These are phyloP conservation scores for Chaetomium sp. DNA, from an alignment of 2,329 filamentous ascomycete species.

Conservation along the genomic window DNA sequence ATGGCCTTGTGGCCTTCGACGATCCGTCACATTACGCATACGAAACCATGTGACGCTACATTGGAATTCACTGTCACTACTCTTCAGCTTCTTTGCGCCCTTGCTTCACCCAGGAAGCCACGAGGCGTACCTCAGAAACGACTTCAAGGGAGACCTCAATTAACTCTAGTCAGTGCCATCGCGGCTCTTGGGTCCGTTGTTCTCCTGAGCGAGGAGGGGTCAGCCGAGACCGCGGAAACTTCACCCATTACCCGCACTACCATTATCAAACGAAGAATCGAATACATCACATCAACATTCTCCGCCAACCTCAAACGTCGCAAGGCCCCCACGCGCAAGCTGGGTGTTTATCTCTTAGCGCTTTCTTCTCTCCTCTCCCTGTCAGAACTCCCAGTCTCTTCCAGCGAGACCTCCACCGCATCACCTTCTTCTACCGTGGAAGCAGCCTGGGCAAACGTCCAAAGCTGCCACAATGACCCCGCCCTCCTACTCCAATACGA, in stretches of 20 bases:
- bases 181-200: conserved; percentile 35
- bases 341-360: conserved; percentile 20
- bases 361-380: conserved; percentile 21
- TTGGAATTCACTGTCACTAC: conserved; percentile 32
- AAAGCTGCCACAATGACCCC: conserved; percentile 8
- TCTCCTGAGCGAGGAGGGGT: conserved; percentile 25
- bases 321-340: conserved; percentile 16
- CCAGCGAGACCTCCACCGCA: neutral
- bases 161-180: conserved; percentile 37
- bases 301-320: conserved; percentile 21
- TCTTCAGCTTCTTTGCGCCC: conserved; percentile 29
- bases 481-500: conserved; percentile 26
- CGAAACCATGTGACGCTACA: conserved; percentile 28
- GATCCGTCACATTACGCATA: conserved; percentile 31
- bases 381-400: neutral
- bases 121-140: conserved; percentile 14
- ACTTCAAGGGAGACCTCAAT: conserved; percentile 24
- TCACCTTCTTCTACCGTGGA: conserved; percentile 1
- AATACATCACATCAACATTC: conserved; percentile 28
- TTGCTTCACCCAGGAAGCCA: conserved; percentile 11
- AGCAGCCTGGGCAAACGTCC: conserved; percentile 15
- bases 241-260: conserved; percentile 6
- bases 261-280: conserved; percentile 18
- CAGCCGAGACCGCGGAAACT: neutral
- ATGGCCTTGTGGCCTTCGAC: conserved; percentile 35